Evolutionary conservation across 495 filamentous ascomycete species (phyloP), one percentile per base, ranked within the genome.

Genomic region (Parathielavia appendiculata): DNA sequence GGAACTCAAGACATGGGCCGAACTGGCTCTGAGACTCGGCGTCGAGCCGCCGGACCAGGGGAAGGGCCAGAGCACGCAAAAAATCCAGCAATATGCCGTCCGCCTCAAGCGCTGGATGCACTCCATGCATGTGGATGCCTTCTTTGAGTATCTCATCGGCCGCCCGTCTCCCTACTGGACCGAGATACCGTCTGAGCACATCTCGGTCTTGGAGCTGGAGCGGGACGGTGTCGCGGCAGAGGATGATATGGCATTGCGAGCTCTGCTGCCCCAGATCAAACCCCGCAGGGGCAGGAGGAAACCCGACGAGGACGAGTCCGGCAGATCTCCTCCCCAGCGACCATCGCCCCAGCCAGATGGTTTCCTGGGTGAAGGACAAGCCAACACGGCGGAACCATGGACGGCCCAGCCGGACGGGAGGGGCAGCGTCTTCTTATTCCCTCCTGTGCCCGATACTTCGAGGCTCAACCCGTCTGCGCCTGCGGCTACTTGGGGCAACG

Each of bases 101-200:
- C 79, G 93, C 51, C 75, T 97, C 44, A 97, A 97, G 88, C 83
- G 93, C 57, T 98, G 93, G 93, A 93, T 98, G 89, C 90, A 89
- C 66, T 92, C 93, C 1, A 95, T 96, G 89, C 93, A 97, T 68
- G 83, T 98, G 20, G 91, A 97, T 78, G 89, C 92, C 17, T 98
- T 97, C 69, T 97, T 97, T 69, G 91, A 96, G 65, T 97, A 89
- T 68, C 82, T 93, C 12, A 78, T 92, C 36, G 83, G 85, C 36
- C 91, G 92, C 54, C 78, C 81, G 16, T 91, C 95, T 71, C 62
- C 79, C 0, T 98, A 98, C 70, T 96, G 87, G 75, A 88, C 84
- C 19, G 84, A 95, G 54, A 82, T 96, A 11, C 93, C 93, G 5
- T 76, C 81, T 47, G 79, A 83, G 49, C 77, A 85, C 7, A 80